phyloP scores from a whole-genome alignment of 2,329 filamentous ascomycete genomes.

The Coniochaeta prunicola region DNA sequence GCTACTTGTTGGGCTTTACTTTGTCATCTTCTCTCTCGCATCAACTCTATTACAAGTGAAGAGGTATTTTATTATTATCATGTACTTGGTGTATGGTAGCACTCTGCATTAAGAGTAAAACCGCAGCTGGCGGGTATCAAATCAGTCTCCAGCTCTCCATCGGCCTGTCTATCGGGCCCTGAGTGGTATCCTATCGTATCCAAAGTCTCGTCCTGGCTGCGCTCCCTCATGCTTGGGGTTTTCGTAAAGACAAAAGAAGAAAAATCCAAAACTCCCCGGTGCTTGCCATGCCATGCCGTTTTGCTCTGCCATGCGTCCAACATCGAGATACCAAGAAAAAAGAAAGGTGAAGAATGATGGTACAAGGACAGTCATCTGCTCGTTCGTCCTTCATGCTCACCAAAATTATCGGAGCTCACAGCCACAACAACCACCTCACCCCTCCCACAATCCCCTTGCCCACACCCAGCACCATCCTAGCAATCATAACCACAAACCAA shows the following conservation, averaged over 20 bases:
- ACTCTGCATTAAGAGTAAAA: neutral
- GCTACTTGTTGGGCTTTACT: no score
- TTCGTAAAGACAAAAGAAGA: neutral
- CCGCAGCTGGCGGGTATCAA: neutral
- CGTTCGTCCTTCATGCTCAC: neutral
- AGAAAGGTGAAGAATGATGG: neutral
- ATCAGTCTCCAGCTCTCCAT: neutral
- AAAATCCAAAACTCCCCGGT: neutral
- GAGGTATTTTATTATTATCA: neutral
- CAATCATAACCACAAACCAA: conserved; percentile 79
- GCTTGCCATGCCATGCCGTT: neutral
- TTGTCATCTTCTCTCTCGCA: no score
- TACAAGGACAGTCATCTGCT: neutral
- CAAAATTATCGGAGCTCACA: conserved; percentile 33
- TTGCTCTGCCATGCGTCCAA: neutral
- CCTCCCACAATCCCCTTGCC: conserved; percentile 51
- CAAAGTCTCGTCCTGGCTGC: neutral
- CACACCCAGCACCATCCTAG: conserved; percentile 57
- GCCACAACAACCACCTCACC: conserved; percentile 78
- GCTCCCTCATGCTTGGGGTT: neutral
- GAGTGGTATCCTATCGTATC: neutral
- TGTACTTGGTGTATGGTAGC: neutral
- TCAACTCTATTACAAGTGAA: neutral
- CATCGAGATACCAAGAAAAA: neutral
- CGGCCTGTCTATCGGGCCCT: neutral